Percentiles rank a stretch among this genome's conserved stretches.
These are phyloP conservation scores for Paecilomyces variotii DNA, from an alignment of 2,329 filamentous ascomycete genomes.

Conservation along the genomic window DNA sequence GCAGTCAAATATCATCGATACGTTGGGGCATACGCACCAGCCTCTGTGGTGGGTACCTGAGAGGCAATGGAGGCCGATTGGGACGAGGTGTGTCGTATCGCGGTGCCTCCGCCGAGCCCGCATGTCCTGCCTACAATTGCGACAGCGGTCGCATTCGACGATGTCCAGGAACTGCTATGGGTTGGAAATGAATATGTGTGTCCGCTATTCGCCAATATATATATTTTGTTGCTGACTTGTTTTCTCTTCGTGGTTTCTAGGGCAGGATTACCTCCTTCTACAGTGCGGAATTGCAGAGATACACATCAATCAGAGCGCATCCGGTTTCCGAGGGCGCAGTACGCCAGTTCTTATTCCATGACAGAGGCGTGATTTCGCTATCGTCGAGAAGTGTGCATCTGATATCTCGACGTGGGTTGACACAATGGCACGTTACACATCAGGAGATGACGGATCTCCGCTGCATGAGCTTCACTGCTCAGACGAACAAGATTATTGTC, in stretches of 20 bases:
- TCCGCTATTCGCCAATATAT: constrained; percentile 7
- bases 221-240: constrained; percentile 8
- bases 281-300: constrained; percentile 73
- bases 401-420: constrained; percentile 69
- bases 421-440: constrained; percentile 81
- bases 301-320: constrained; percentile 85
- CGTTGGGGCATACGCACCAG: background rate
- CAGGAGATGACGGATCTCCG: constrained; percentile 74
- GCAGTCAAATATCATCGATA: background rate
- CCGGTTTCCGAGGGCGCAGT: constrained; percentile 65
- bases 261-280: constrained; percentile 86
- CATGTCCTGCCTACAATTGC: constrained; percentile 63
- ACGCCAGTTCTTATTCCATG: constrained; percentile 82
- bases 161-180: constrained; percentile 84
- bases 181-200: constrained; percentile 81
- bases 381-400: constrained; percentile 81
- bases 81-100: constrained; percentile 68
- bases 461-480: constrained; percentile 93
- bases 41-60: constrained; percentile 10
- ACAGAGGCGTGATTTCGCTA: constrained; percentile 81
- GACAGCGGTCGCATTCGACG: constrained; percentile 81
- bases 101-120: constrained; percentile 67
- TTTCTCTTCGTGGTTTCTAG: constrained; percentile 38
- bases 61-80: constrained; percentile 41
- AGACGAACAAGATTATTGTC: constrained; percentile 75